Evolutionary conservation across 176 grass and related monocot genomes (phyloP).

Genomic region (Triticum urartu): DNA sequence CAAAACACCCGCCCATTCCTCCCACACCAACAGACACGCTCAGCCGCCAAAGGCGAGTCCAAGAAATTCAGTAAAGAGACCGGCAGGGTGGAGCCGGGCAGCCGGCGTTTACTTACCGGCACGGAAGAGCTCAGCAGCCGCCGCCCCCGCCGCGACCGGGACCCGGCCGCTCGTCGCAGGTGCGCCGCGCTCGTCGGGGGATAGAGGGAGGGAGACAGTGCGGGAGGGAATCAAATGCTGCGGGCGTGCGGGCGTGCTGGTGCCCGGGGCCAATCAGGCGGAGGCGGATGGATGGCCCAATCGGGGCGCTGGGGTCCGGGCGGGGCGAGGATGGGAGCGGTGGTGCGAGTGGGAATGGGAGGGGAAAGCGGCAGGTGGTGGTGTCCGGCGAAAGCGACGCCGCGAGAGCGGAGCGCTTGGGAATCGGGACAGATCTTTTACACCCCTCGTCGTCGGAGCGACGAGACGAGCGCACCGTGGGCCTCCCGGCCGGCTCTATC

Average conservation of each 20-base stretch:
- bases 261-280: background rate
- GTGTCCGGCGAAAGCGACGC: slow-evolving; percentile 61
- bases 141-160: background rate
- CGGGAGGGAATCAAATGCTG: slow-evolving; percentile 16
- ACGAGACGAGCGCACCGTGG: too few relatives aligned
- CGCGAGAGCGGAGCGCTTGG: background rate
- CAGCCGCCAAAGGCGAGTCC: background rate
- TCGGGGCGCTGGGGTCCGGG: slow-evolving; percentile 28
- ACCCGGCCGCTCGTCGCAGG: background rate
- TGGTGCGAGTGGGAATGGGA: background rate
- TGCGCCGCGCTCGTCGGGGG: background rate
- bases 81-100: background rate
- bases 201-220: background rate
- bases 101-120: slow-evolving; percentile 3
- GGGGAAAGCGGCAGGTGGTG: slow-evolving; percentile 48
- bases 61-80: background rate
- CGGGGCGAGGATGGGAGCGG: background rate
- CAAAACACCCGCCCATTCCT: background rate
- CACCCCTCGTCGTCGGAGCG: too few relatives aligned
- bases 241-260: background rate
- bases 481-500: slow-evolving; percentile 15
- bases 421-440: slow-evolving; percentile 24
- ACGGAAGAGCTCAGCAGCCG: background rate
- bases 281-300: slow-evolving; percentile 3
- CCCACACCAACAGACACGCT: background rate